These are phyloP conservation scores for Tillandsia fasciculata DNA, from an alignment of 176 grass and related monocot genomes.

Conservation along the genomic window DNA sequence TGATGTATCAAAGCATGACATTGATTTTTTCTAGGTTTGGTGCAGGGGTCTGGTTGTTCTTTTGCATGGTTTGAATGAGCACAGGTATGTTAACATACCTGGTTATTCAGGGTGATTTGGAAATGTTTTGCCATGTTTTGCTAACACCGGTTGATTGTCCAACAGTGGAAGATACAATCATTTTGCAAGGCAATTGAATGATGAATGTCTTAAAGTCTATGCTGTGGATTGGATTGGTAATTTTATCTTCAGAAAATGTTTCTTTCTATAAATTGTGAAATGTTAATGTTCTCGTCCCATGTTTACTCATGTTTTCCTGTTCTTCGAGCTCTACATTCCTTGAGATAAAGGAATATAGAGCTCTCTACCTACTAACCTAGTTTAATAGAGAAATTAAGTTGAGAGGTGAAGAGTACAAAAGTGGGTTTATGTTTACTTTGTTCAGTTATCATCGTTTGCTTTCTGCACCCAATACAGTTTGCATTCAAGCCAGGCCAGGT, in stretches of 20 bases:
- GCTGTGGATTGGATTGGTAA: conserved; percentile 32
- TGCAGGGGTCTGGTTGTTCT: conserved; percentile 21
- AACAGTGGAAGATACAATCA: conserved; percentile 25
- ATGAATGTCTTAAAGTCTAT: conserved; percentile 13
- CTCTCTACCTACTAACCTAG: too few relatives aligned
- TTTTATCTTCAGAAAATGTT: not conserved
- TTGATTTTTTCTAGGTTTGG: not conserved
- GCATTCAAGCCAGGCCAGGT: conserved; percentile 5
- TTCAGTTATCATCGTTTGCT: not conserved
- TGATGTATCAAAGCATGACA: not conserved
- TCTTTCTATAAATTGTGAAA: not conserved
- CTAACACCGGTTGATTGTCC: not conserved
- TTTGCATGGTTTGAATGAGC: conserved; percentile 27
- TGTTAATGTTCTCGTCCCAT: not conserved
- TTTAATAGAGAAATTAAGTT: too few relatives aligned
- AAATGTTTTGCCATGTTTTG: not conserved
- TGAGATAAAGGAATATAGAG: too few relatives aligned
- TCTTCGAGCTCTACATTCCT: too few relatives aligned
- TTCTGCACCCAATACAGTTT: not conserved
- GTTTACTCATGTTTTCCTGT: not conserved
- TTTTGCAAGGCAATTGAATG: conserved; percentile 23
- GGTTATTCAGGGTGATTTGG: not conserved
- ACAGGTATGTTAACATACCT: conserved; percentile 12
- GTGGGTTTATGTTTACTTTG: not conserved
- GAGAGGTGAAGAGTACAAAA: not conserved